Conservation (phyloP, 2,329 filamentous ascomycete species). For the Penicillium sp. region DNA sequence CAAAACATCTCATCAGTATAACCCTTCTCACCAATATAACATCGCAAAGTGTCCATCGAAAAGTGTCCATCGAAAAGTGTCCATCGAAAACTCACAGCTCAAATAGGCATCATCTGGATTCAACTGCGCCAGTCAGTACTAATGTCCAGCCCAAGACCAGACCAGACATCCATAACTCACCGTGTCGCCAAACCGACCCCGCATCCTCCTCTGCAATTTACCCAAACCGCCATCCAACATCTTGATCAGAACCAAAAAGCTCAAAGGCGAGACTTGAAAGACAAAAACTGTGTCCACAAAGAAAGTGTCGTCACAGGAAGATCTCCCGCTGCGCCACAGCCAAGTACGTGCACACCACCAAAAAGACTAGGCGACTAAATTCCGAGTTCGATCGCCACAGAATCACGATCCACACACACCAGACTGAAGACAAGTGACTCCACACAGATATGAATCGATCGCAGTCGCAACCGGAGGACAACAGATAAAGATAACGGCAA, state of each 20-base stretch:
- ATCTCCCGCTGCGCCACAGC: conserved; percentile 5
- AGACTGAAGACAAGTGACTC: background rate
- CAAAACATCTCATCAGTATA: conserved; percentile 22
- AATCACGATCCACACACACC: background rate
- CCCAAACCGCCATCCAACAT: conserved; percentile 31
- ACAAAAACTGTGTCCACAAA: background rate
- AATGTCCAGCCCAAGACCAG: conserved; percentile 4
- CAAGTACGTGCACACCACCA: background rate
- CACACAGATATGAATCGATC: conserved; percentile 10
- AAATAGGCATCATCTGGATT: conserved; percentile 72
- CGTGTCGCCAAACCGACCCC: conserved; percentile 45
- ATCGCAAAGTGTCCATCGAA: background rate
- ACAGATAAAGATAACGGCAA: conserved; percentile 14
- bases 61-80: conserved; percentile 29
- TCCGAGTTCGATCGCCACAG: background rate
- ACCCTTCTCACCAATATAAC: background rate
- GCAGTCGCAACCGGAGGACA: conserved; percentile 13
- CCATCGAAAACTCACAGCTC: conserved; percentile 63
- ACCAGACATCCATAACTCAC: conserved; percentile 33
- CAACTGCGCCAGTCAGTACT: conserved; percentile 45
- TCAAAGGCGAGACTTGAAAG: background rate
- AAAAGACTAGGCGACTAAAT: background rate
- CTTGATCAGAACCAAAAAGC: conserved; percentile 1
- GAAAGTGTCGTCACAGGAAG: background rate
- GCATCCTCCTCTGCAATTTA: conserved; percentile 46